A percentile compares a stretch with the other conserved stretches of the same genome.
These are phyloP conservation scores for Closterium sp. DNA, from an alignment of 139 green algal genomes.

Conservation along the genomic window DNA sequence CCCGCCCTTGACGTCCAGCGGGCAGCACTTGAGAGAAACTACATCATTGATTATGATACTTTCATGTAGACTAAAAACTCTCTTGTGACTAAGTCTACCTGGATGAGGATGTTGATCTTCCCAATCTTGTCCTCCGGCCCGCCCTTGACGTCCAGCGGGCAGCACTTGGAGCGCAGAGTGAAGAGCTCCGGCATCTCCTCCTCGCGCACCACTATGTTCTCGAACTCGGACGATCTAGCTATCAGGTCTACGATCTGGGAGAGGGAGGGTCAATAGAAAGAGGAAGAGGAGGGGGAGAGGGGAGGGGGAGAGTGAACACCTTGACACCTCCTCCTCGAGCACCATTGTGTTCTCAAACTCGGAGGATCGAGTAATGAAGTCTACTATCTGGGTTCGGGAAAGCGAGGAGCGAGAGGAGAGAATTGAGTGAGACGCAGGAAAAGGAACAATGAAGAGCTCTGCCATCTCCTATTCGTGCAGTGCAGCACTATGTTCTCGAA, in stretches of 20 bases:
- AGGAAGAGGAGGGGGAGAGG: background rate
- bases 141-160: constrained; percentile 71
- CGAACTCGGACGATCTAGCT: constrained; percentile 86
- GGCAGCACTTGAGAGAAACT: constrained; percentile 43
- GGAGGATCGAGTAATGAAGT: constrained; percentile 76
- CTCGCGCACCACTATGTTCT: constrained; percentile 87
- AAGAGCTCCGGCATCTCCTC: constrained; percentile 94
- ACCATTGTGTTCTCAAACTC: too few relatives aligned
- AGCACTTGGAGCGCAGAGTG: constrained; percentile 56
- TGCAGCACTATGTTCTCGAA: constrained; percentile 89
- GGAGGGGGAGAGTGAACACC: background rate
- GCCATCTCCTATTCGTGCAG: constrained; percentile 71
- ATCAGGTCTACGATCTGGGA: constrained; percentile 74
- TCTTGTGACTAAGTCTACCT: constrained; percentile 21
- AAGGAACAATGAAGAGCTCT: background rate
- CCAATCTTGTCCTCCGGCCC: constrained; percentile 80
- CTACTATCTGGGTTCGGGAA: constrained; percentile 53
- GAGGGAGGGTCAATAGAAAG: background rate
- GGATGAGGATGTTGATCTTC: constrained; percentile 75
- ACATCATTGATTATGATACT: too few relatives aligned
- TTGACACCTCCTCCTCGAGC: too few relatives aligned
- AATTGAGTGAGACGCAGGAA: background rate
- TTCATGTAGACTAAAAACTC: too few relatives aligned
- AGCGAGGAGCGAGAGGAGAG: background rate
- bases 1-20: constrained; percentile 71